Base-by-base conservation (phyloP, 495 filamentous ascomycete genomes). In the Neurospora sublineolata region DNA sequence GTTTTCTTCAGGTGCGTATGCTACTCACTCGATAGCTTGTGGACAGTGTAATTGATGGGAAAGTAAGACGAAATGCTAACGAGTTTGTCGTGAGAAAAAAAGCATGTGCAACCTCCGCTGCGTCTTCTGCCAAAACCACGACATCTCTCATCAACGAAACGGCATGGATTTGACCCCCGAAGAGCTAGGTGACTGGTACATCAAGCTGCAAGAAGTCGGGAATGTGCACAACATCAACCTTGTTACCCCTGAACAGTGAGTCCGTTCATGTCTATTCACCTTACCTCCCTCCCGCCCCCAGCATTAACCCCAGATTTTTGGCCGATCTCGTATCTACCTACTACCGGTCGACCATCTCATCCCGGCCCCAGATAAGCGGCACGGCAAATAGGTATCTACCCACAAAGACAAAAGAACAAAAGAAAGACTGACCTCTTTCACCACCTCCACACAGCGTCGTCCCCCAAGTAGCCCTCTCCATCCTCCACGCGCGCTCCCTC, bases 91-190 rank as follows among this genome's bases (percentile, higher is more conserved):
- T 20, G 23, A 69, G 4, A 10, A 36, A 69, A 1, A 16, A 36
- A 41, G 84, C 37, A 89, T 88, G 14, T 93, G 91, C 76, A 93
- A 92, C 78, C 77, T 93, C 41, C 86, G 91, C 18, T 93, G 92
- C 77, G 89, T 92, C 0, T 94, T 94, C 76, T 94, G 92, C 78
- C 91, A 94, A 78, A 94, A 94, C 80, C 86, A 93, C 79, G 91
- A 92, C 67, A 94, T 94, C 42, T 85, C 91, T 1, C 91, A 94
- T 73, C 86, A 89, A 75, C 83, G 87, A 9, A 91, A 90, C 68
- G 91, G 91, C 4, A 87, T 89, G 74, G 90, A 93, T 73, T 79
- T 93, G n/a, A 91, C 90, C 0, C 91, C 92, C 14, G 89, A 91
- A 76, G 87, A 93, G 77, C 84, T 94, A 3, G 92, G 85, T 4